Conservation (phyloP, 23 red algal genomes). For the Gracilaria vermiculophylla region DNA sequence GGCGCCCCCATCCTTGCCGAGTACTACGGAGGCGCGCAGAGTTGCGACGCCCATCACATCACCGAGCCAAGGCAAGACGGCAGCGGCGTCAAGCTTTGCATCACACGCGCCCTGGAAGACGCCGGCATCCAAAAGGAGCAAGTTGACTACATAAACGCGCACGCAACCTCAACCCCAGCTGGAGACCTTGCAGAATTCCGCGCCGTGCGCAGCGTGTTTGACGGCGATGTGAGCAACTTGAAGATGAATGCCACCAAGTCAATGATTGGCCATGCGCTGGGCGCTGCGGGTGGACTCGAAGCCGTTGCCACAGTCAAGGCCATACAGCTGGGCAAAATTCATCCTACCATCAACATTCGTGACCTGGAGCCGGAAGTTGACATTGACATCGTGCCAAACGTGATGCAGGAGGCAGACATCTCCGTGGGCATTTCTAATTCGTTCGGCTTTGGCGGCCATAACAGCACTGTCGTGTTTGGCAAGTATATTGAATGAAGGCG, state of each 20-base stretch:
- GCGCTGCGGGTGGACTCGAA: conserved; percentile 92
- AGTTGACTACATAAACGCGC: conserved; percentile 98
- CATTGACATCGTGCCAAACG: conserved; percentile 90
- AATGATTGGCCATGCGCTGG: conserved; percentile 96
- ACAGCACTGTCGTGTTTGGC: conserved; percentile 86
- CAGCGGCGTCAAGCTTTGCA: conserved; percentile 72
- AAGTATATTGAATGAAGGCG: conserved; percentile 37
- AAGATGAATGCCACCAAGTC: conserved; percentile 99
- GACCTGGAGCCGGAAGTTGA: conserved; percentile 81
- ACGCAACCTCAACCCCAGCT: conserved; percentile 94
- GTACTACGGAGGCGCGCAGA: conserved; percentile 92
- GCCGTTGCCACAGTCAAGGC: conserved; percentile 94
- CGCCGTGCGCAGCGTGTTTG: conserved; percentile 79
- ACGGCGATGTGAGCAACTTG: conserved; percentile 69
- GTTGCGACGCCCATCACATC: conserved; percentile 93
- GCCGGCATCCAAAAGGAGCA: conserved; percentile 64
- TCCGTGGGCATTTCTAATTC: conserved; percentile 87
- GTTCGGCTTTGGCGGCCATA: conserved; percentile 99
- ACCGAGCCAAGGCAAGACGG: conserved; percentile 95
- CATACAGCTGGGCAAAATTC: conserved; percentile 91
- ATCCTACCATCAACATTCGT: conserved; percentile 86
- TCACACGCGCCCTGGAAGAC: conserved; percentile 73
- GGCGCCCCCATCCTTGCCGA: conserved; percentile 93
- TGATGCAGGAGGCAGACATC: conserved; percentile 79
- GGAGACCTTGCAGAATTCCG: conserved; percentile 97